Evolutionary conservation across 805 yeast genomes (phyloP).

Genomic region (fission yeast (Schizosaccharomyces pombe)): DNA sequence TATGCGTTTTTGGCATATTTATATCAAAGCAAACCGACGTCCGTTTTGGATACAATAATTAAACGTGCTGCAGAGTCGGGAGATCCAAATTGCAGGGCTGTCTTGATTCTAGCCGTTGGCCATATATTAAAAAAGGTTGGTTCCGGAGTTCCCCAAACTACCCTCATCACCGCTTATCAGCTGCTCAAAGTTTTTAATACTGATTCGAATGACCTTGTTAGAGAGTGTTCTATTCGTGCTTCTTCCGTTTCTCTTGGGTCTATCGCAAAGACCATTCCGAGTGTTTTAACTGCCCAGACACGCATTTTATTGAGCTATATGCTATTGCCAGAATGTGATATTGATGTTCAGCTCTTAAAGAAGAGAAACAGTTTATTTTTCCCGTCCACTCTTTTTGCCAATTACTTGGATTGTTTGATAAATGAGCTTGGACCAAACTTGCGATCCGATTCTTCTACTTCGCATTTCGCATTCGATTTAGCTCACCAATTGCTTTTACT

Average conservation of each 20-base stretch:
- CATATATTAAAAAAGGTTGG: background rate
- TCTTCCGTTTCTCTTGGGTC: background rate
- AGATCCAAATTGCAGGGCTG: background rate
- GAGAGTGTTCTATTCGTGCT: background rate
- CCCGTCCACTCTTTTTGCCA: slow-evolving; percentile 14
- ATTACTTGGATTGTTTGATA: slow-evolving; percentile 23
- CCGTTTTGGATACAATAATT: background rate
- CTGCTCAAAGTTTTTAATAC: background rate
- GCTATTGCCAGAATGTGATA: background rate
- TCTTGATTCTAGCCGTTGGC: background rate
- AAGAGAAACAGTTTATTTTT: background rate
- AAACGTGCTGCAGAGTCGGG: background rate
- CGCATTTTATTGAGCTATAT: background rate
- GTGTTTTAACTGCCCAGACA: background rate
- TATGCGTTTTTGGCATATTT: background rate
- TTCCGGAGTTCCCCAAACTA: background rate
- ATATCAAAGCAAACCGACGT: background rate
- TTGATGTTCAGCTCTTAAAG: background rate
- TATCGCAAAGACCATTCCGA: background rate
- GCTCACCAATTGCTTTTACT: background rate
- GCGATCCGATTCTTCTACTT: slow-evolving; percentile 9
- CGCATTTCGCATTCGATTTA: background rate
- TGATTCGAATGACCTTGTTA: background rate
- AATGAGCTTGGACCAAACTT: slow-evolving; percentile 36
- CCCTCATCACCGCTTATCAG: background rate